These are phyloP conservation scores for Fereydounia khargensis DNA, from an alignment of 1,284 basidiomycete species.

Conservation along the genomic window DNA sequence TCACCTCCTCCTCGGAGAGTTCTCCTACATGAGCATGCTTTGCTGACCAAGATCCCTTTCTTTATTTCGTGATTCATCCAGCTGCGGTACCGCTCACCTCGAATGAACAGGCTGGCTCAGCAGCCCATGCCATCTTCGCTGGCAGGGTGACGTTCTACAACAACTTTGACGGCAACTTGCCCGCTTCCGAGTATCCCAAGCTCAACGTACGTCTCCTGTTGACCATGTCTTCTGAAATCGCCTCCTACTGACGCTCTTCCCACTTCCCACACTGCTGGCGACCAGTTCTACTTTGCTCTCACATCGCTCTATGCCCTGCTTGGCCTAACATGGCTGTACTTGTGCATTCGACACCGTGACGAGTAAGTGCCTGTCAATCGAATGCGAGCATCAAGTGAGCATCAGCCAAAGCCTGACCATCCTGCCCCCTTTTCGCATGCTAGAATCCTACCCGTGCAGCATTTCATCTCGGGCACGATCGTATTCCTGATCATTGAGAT, in stretches of 20 bases:
- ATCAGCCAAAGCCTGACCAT: background rate
- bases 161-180: conserved; percentile 80
- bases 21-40: background rate
- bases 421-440: background rate
- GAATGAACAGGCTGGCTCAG: conserved; percentile 38
- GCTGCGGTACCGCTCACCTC: conserved; percentile 82
- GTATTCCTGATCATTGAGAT: conserved; percentile 89
- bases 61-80: conserved; percentile 57
- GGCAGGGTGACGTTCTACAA: conserved; percentile 84
- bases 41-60: background rate
- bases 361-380: conserved; percentile 64
- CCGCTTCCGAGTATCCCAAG: conserved; percentile 97
- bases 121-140: conserved; percentile 71
- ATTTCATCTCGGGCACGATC: conserved; percentile 89
- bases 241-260: no score
- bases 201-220: conserved; percentile 79
- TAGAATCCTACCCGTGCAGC: conserved; percentile 62
- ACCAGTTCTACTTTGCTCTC: conserved; percentile 84
- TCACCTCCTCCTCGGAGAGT: background rate
- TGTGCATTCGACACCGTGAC: conserved; percentile 76
- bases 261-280: no score
- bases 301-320: conserved; percentile 73
- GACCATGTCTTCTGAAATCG: no score
- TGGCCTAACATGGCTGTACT: conserved; percentile 74
- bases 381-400: no score